phyloP scores from a whole-genome alignment of 768 basidiomycete genomes.

The Chalciporus piperatus region DNA sequence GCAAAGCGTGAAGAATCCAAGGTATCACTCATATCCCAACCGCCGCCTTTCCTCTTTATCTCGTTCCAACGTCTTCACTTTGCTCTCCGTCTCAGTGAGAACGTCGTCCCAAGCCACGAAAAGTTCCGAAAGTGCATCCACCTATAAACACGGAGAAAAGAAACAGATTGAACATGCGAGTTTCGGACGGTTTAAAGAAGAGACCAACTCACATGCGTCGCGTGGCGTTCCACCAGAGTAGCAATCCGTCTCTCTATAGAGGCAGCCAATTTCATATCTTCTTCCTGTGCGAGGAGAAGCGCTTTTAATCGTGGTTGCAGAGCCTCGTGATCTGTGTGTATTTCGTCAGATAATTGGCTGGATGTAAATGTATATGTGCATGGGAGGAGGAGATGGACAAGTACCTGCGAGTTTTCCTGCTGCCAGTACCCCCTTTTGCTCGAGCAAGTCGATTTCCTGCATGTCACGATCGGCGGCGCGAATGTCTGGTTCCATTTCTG shows the following conservation, averaged over 20 bases:
- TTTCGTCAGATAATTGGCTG: not conserved
- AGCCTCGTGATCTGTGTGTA: constrained; percentile 52
- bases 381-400: not conserved
- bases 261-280: constrained; percentile 54
- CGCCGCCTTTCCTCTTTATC: constrained; percentile 57
- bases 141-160: constrained; percentile 41
- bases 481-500: constrained; percentile 82
- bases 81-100: constrained; percentile 63
- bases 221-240: constrained; percentile 63
- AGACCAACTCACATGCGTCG: constrained; percentile 54
- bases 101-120: constrained; percentile 86
- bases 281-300: constrained; percentile 55
- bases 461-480: constrained; percentile 81
- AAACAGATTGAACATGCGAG: not conserved
- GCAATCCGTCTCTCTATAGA: constrained; percentile 67
- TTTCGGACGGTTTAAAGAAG: not conserved
- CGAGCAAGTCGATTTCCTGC: constrained; percentile 69
- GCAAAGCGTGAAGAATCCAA: not conserved
- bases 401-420: constrained; percentile 70
- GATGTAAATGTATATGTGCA: not conserved
- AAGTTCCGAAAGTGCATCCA: constrained; percentile 77
- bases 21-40: constrained; percentile 53
- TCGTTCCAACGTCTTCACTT: constrained; percentile 54
- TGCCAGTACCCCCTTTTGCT: constrained; percentile 66
- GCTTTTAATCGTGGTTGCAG: constrained; percentile 67